Evolutionary conservation across 768 basidiomycete genomes (phyloP).

Genomic region (Candolleomyces eurysporus): DNA sequence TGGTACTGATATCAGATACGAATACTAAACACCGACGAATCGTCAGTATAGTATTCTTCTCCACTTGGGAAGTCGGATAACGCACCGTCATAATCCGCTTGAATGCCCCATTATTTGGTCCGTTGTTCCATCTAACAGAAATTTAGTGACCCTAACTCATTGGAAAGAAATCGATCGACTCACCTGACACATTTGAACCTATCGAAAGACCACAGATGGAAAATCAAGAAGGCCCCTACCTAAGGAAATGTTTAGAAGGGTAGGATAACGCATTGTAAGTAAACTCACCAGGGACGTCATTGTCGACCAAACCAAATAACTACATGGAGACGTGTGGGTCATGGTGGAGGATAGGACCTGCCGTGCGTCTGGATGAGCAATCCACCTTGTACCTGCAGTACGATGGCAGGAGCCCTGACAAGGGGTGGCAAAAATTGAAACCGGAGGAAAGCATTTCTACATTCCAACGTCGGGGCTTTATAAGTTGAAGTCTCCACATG

Average conservation of each 20-base stretch:
- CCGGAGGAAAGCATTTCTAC: background rate
- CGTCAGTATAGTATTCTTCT: constrained; percentile 5
- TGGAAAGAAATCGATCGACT: constrained; percentile 13
- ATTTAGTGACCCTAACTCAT: background rate
- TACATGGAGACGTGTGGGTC: constrained; percentile 63
- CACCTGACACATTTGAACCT: constrained; percentile 71
- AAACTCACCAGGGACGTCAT: constrained; percentile 49
- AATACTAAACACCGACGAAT: constrained; percentile 46
- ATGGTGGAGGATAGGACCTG: constrained; percentile 34
- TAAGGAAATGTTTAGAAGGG: constrained; percentile 19
- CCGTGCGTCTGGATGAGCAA: constrained; percentile 8
- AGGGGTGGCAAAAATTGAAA: background rate
- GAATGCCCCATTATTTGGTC: constrained; percentile 68
- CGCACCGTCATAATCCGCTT: constrained; percentile 84
- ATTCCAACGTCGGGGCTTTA: too few relatives aligned
- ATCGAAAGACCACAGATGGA: constrained; percentile 80
- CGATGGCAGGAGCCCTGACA: background rate
- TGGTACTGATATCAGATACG: constrained; percentile 66
- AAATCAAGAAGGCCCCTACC: constrained; percentile 63
- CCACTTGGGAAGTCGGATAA: background rate
- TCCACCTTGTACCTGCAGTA: constrained; percentile 4
- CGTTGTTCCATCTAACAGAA: constrained; percentile 63
- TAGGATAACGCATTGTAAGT: too few relatives aligned
- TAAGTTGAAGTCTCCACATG: background rate
- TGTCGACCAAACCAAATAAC: constrained; percentile 62